phyloP scores from a whole-genome alignment of 208 protist species.

The Leishmania arabica region DNA sequence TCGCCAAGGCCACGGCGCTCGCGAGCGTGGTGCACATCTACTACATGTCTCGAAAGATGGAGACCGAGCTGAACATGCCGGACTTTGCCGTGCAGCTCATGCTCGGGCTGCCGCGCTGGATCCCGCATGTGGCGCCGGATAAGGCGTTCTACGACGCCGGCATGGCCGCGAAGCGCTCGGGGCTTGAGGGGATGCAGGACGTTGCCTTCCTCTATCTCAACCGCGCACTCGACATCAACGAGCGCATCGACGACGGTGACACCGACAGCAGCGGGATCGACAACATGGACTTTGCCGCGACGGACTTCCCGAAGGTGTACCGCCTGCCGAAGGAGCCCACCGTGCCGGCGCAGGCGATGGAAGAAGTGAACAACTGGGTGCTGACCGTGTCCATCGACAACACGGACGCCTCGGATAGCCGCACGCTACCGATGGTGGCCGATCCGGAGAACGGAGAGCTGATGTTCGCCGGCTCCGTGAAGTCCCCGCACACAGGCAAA shows the following conservation, averaged over 20 bases:
- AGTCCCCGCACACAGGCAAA: constrained; percentile 70
- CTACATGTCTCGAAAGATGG: constrained; percentile 67
- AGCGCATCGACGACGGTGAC: constrained; percentile 93
- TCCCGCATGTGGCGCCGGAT: constrained; percentile 91
- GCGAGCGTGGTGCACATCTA: constrained; percentile 86
- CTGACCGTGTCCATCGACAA: constrained; percentile 90
- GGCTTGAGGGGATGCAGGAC: constrained; percentile 52
- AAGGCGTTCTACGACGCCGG: constrained; percentile 97
- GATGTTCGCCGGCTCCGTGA: constrained; percentile 87
- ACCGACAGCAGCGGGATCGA: constrained; percentile 77
- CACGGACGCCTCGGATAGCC: constrained; percentile 40
- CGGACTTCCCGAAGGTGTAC: constrained; percentile 91
- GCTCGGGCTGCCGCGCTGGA: constrained; percentile 92
- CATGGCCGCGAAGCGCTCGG: constrained; percentile 80
- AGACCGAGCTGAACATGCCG: constrained; percentile 55
- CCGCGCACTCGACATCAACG: constrained; percentile 94
- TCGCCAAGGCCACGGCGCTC: constrained; percentile 69
- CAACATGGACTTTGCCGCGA: constrained; percentile 88
- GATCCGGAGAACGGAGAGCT: constrained; percentile 65
- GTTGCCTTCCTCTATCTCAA: constrained; percentile 96
- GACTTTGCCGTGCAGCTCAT: constrained; percentile 88
- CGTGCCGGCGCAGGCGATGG: constrained; percentile 52
- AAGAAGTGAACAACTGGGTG: constrained; percentile 93
- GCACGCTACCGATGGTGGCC: constrained; percentile 55
- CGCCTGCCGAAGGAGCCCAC: constrained; percentile 61